Conservation (phyloP, 1,284 basidiomycete species). For the Cutaneotrichosporon spelunceum region DNA sequence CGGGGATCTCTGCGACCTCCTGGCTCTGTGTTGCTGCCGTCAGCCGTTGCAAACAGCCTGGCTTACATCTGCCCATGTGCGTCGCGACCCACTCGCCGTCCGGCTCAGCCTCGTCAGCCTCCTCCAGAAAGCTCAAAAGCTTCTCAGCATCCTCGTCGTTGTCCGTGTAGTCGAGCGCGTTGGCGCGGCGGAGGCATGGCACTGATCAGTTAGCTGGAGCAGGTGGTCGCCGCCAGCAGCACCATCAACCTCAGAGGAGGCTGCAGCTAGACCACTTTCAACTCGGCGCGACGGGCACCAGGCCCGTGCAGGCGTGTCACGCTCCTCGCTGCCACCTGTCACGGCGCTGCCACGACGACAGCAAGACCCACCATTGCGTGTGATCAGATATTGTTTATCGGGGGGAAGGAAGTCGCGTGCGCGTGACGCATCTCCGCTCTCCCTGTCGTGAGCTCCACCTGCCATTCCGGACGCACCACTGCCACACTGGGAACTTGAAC, state of each 20-base stretch:
- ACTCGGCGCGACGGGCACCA: neutral
- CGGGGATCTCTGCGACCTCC: constrained; percentile 48
- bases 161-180: constrained; percentile 86
- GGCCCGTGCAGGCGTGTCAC: neutral
- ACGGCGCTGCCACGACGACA: neutral
- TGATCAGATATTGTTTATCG: constrained; percentile 96
- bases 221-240: neutral
- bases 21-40: constrained; percentile 23
- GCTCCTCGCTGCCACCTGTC: neutral
- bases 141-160: constrained; percentile 92
- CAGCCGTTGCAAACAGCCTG: neutral
- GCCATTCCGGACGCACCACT: constrained; percentile 62
- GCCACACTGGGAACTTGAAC: constrained; percentile 95
- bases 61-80: constrained; percentile 49
- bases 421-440: constrained; percentile 79
- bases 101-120: constrained; percentile 47
- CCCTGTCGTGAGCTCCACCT: constrained; percentile 57
- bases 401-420: constrained; percentile 84
- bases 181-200: constrained; percentile 84
- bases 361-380: constrained; percentile 62
- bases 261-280: neutral
- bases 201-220: constrained; percentile 55
- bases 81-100: constrained; percentile 56
- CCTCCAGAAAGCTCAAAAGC: constrained; percentile 59
- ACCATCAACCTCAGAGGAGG: too few species aligned